Percentiles rank a stretch among this genome's conserved stretches.
Evolutionary conservation across 1,284 basidiomycete species (phyloP).

Genomic region (Austroboletus niveus): DNA sequence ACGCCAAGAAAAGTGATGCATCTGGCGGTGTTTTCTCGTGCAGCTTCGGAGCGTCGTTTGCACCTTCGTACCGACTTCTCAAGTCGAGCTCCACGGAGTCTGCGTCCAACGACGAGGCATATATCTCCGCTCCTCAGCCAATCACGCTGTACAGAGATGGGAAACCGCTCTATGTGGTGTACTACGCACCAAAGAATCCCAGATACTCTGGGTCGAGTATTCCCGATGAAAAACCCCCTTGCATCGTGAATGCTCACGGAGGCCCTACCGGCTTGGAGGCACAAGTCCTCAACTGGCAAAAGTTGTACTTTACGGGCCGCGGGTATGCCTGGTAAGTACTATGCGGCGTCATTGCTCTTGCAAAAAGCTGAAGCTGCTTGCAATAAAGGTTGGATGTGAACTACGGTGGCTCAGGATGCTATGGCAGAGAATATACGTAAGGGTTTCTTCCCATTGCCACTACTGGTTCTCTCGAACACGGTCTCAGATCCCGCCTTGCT

Average conservation of each 20-base stretch:
- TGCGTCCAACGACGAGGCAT: background rate
- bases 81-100: slow-evolving; percentile 16
- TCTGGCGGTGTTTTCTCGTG: slow-evolving; percentile 28
- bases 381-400: slow-evolving; percentile 31
- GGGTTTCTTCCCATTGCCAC: background rate
- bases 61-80: slow-evolving; percentile 23
- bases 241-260: no score
- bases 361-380: background rate
- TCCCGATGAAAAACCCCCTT: no score
- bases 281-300: slow-evolving; percentile 27
- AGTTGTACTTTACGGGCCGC: slow-evolving; percentile 33
- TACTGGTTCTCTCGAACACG: background rate
- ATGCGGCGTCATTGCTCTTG: no score
- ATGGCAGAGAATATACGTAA: slow-evolving; percentile 33
- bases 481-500: slow-evolving; percentile 29
- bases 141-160: no score
- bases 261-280: slow-evolving; percentile 27
- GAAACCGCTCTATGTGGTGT: no score
- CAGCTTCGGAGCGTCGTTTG: slow-evolving; percentile 17
- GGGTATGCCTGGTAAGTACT: slow-evolving; percentile 33
- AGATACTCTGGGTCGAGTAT: no score
- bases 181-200: no score
- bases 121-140: no score
- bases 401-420: slow-evolving; percentile 31
- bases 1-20: slow-evolving; percentile 22